These are phyloP conservation scores for Populus tremula DNA, from an alignment of 345 rosid genomes.

Conservation along the genomic window DNA sequence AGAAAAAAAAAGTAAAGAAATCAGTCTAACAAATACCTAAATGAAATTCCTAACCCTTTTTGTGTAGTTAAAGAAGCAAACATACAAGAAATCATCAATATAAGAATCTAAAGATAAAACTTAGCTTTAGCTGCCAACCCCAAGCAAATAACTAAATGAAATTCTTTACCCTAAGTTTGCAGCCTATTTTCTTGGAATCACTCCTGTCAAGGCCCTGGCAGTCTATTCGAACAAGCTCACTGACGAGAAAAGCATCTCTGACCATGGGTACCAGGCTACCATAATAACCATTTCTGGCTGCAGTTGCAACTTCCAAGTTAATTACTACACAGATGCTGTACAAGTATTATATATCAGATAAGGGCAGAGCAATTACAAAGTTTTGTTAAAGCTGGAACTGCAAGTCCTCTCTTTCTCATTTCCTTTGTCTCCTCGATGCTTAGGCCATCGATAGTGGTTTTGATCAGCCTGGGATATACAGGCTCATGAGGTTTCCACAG, in stretches of 20 bases:
- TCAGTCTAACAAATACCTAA: no score
- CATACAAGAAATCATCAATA: not conserved
- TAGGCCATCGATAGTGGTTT: slow-evolving; percentile 75
- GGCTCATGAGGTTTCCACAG: slow-evolving; percentile 97
- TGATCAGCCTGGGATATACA: slow-evolving; percentile 75
- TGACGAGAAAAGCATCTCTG: slow-evolving; percentile 78
- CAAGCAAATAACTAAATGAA: not conserved
- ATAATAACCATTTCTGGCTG: slow-evolving; percentile 91
- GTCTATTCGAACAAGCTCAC: slow-evolving; percentile 74
- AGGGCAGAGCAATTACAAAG: slow-evolving; percentile 45
- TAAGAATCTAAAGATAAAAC: not conserved
- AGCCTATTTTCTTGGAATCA: slow-evolving; percentile 90
- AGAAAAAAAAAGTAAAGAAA: no score
- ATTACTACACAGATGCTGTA: not conserved
- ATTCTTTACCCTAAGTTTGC: slow-evolving; percentile 70
- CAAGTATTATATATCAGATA: not conserved
- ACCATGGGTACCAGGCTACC: slow-evolving; percentile 88
- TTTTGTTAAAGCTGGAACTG: slow-evolving; percentile 71
- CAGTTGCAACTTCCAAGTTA: slow-evolving; percentile 27
- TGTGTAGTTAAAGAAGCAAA: not conserved
- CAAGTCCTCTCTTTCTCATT: slow-evolving; percentile 77
- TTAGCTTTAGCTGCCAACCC: not conserved
- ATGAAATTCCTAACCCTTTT: no score
- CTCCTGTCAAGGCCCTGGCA: slow-evolving; percentile 78
- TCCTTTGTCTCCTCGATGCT: slow-evolving; percentile 80